Evolutionary conservation across 306 rosid species (phyloP), one percentile per base, ranked within the genome.

Genomic region (Inga leiocalycina): DNA sequence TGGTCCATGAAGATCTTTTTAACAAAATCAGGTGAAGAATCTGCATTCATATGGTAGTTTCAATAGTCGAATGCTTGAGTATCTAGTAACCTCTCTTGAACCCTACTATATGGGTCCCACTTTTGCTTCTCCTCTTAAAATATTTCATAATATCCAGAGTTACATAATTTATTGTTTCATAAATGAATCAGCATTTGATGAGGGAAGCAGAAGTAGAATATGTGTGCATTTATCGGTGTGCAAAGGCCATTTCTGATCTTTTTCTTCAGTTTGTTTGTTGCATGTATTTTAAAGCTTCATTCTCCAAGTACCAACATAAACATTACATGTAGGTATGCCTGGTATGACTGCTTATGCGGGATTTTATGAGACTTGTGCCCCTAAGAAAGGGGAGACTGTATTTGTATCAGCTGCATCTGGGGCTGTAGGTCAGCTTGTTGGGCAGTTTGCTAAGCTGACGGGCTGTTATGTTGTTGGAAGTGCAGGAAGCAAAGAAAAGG

Each of bases 401-500:
- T 57, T 76, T 56, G 73, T 68, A 68, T 68, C 73, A 8, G 46
- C 45, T 68, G 73, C 73, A 68, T 68, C 73, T 68, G 73, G 48
- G 39, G 73, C 46, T 17, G 46, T 68, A 37, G 73, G 73, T 37
- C 73, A 68, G 6, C 73, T 68, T 68, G 73, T 68, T 68, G 73
- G 73, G 7, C 73, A 68, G 19, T 68, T 68, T 8, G 73, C 73
- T 16, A 74, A 74, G 64, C 8, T 52, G 24, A 30, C 19, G 27
- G 78, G 79, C n/a, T 75, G 79, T 44, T 75, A 52, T 52, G 67
- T 75, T 54, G 79, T 75, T 37, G 80, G 80, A 76, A 76, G 70
- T 76, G 80, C 80, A 39, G 70, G 70, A 76, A 76, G 54, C n/a
- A 39, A 13, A 57, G 70, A 76, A 7, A 57, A 76, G 80, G 80